Percentiles rank a stretch among this genome's conserved stretches.
These are phyloP conservation scores for Letharia lupina DNA, from an alignment of 495 filamentous ascomycete genomes.

Conservation along the genomic window DNA sequence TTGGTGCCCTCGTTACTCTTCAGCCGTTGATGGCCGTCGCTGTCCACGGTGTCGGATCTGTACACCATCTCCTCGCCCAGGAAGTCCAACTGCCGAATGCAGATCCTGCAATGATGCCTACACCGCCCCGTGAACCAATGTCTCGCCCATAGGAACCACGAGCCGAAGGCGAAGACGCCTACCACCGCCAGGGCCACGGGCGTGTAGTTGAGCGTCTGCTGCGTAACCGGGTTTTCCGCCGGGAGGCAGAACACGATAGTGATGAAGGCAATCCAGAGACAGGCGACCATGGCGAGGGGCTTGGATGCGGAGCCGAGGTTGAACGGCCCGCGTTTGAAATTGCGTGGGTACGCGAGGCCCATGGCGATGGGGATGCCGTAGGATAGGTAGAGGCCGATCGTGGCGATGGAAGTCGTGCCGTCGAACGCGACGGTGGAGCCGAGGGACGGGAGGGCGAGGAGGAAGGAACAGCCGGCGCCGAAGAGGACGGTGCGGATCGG, in stretches of 20 bases:
- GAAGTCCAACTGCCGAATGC: slow-evolving; percentile 24
- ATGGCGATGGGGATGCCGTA: slow-evolving; percentile 59
- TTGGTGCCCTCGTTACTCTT: slow-evolving; percentile 13
- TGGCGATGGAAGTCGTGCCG: slow-evolving; percentile 54
- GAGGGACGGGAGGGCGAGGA: slow-evolving; percentile 51
- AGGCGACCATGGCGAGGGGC: slow-evolving; percentile 44
- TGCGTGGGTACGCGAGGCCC: slow-evolving; percentile 39
- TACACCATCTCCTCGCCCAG: slow-evolving; percentile 23
- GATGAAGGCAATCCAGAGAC: slow-evolving; percentile 47
- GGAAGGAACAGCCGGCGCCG: slow-evolving; percentile 48
- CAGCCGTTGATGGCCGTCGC: slow-evolving; percentile 19
- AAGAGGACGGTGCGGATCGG: slow-evolving; percentile 47
- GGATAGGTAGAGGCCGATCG: slow-evolving; percentile 55
- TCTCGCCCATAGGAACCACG: slow-evolving; percentile 43
- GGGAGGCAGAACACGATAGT: slow-evolving; percentile 56
- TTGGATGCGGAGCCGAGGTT: slow-evolving; percentile 47
- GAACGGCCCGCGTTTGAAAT: slow-evolving; percentile 43
- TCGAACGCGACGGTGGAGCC: slow-evolving; percentile 52
- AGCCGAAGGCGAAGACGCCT: slow-evolving; percentile 34
- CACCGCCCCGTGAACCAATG: slow-evolving; percentile 49
- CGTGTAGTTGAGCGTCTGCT: slow-evolving; percentile 53
- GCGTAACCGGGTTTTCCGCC: slow-evolving; percentile 48
- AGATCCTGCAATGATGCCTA: slow-evolving; percentile 22
- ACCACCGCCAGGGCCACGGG: slow-evolving; percentile 56
- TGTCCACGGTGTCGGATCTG: slow-evolving; percentile 14